Evolutionary conservation across 129 eudicot species (phyloP).

Genomic region (Rutidosis leptorrhynchoides): DNA sequence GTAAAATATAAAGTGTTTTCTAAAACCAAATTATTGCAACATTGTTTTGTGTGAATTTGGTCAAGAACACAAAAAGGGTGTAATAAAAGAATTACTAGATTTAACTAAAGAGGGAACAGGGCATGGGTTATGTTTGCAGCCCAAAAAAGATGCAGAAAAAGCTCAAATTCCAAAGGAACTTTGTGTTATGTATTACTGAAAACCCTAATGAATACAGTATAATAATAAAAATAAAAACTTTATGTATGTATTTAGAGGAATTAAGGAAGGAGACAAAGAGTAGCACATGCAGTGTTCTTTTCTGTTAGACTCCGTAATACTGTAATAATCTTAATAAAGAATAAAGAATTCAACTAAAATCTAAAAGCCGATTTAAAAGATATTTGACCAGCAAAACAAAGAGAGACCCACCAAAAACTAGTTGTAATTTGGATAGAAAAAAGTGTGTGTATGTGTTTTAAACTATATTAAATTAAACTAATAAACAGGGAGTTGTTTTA

Average conservation of each 20-base stretch:
- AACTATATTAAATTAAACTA: background rate
- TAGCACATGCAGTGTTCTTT: conserved; percentile 56
- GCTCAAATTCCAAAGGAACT: conserved; percentile 52
- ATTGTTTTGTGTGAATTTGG: conserved; percentile 48
- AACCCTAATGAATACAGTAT: conserved; percentile 25
- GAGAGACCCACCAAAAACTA: conserved; percentile 13
- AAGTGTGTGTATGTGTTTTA: background rate
- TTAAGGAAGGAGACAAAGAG: conserved; percentile 59
- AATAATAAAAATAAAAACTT: conserved; percentile 8
- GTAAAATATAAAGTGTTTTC: conserved; percentile 35
- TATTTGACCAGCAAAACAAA: conserved; percentile 36
- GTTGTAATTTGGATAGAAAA: conserved; percentile 34
- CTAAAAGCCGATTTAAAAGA: conserved; percentile 24
- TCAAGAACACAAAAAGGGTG: conserved; percentile 36
- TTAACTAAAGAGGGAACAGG: conserved; percentile 42
- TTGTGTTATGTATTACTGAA: conserved; percentile 26
- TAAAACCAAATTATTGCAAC: conserved; percentile 44
- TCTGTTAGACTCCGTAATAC: conserved; percentile 33
- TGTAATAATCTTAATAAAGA: too few relatives aligned
- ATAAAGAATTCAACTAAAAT: conserved; percentile 19
- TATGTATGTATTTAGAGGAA: conserved; percentile 34
- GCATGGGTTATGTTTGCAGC: conserved; percentile 57
- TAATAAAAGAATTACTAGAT: conserved; percentile 16
- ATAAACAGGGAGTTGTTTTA: conserved; percentile 27
- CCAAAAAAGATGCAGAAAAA: conserved; percentile 62